Percentiles rank a stretch among this genome's conserved stretches.
phyloP scores from a whole-genome alignment of 2,329 filamentous ascomycete genomes.

The Xylaria sp. region DNA sequence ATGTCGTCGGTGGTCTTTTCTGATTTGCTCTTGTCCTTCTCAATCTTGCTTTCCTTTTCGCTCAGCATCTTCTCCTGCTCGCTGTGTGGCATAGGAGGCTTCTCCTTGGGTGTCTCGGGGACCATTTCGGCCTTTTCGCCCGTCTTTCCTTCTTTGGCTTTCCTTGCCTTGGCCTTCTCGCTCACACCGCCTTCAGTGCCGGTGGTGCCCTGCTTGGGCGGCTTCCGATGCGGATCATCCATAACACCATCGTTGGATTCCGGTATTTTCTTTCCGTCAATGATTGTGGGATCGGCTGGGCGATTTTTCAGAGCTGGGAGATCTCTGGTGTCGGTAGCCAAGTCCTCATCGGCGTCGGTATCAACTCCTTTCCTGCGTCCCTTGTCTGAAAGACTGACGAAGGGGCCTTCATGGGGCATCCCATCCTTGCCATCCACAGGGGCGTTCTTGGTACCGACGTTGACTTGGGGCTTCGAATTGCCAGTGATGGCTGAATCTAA shows the following conservation, averaged over 20 bases:
- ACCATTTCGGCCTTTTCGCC: conserved; percentile 76
- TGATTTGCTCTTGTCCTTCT: conserved; percentile 57
- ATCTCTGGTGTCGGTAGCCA: conserved; percentile 51
- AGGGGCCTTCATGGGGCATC: conserved; percentile 89
- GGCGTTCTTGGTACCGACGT: conserved; percentile 73
- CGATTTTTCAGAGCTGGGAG: conserved; percentile 60
- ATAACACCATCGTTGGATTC: conserved; percentile 83
- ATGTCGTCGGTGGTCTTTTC: conserved; percentile 53
- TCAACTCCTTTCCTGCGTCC: conserved; percentile 51
- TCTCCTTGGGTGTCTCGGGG: conserved; percentile 86
- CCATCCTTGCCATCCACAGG: conserved; percentile 94
- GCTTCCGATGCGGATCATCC: conserved; percentile 82
- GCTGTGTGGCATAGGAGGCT: conserved; percentile 81
- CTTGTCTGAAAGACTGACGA: conserved; percentile 66
- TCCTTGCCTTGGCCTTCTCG: conserved; percentile 82
- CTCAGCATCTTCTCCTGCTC: conserved; percentile 75
- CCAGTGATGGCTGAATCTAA: conserved; percentile 49
- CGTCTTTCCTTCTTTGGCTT: conserved; percentile 72
- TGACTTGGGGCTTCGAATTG: conserved; percentile 51
- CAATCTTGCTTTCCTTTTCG: conserved; percentile 54
- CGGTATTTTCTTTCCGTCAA: conserved; percentile 70
- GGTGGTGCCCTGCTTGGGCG: conserved; percentile 84
- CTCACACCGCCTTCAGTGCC: conserved; percentile 91
- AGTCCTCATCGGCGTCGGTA: conserved; percentile 42
- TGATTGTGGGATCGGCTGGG: conserved; percentile 61